phyloP scores from a whole-genome alignment of 805 yeast genomes.

The Yarrowia sp. region DNA sequence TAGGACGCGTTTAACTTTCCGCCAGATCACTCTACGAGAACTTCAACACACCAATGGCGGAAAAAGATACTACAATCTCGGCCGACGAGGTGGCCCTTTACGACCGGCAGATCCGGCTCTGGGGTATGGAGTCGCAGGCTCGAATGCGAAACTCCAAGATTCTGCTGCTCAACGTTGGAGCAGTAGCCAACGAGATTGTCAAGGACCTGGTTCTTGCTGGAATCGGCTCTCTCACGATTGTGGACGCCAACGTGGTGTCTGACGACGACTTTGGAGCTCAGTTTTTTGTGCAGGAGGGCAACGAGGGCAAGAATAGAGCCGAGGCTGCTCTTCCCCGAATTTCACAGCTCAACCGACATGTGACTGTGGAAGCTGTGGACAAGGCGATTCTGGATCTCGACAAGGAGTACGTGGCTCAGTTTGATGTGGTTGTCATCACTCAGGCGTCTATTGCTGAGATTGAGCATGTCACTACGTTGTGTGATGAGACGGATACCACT shows the following conservation, averaged over 20 bases:
- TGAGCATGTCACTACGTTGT: slow-evolving; percentile 48
- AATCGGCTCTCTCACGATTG: slow-evolving; percentile 68
- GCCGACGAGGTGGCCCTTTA: slow-evolving; percentile 83
- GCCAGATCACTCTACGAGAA: neutral
- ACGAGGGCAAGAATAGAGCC: slow-evolving; percentile 56
- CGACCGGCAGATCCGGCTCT: slow-evolving; percentile 89
- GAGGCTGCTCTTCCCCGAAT: slow-evolving; percentile 57
- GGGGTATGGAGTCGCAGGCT: slow-evolving; percentile 92
- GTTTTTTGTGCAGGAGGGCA: slow-evolving; percentile 60
- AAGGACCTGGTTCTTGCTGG: slow-evolving; percentile 90
- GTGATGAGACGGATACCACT: slow-evolving; percentile 60
- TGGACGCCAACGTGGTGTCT: slow-evolving; percentile 55
- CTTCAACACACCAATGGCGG: neutral
- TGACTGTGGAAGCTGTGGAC: slow-evolving; percentile 49
- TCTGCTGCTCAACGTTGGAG: slow-evolving; percentile 68
- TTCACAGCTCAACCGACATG: slow-evolving; percentile 77
- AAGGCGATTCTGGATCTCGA: slow-evolving; percentile 37
- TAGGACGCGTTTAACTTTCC: neutral
- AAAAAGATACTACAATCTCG: neutral
- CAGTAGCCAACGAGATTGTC: slow-evolving; percentile 75
- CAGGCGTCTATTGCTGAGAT: slow-evolving; percentile 43
- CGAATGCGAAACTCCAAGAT: slow-evolving; percentile 69
- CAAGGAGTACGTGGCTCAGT: slow-evolving; percentile 48
- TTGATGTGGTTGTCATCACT: slow-evolving; percentile 74
- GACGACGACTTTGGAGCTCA: slow-evolving; percentile 70